phyloP scores from a whole-genome alignment of 306 rosid genomes.

The Cyamopsis tetragonoloba region DNA sequence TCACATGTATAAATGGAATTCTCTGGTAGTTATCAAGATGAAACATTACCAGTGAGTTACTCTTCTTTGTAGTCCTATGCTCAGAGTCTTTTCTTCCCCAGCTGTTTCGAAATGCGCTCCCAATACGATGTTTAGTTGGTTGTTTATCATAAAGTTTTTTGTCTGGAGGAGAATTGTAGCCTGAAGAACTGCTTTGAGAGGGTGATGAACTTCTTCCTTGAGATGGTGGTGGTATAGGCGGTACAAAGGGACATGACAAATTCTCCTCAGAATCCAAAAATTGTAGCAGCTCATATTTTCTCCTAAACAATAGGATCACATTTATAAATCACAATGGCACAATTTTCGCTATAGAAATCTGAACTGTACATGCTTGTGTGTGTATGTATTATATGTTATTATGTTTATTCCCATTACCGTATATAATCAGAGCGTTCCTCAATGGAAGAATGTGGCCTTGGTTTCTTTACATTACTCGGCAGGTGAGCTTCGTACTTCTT shows the following conservation, averaged over 20 bases:
- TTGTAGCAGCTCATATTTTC: slow-evolving; percentile 73
- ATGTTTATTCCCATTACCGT: slow-evolving; percentile 43
- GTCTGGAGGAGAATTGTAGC: slow-evolving; percentile 16
- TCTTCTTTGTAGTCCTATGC: slow-evolving; percentile 47
- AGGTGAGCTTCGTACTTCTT: slow-evolving; percentile 71
- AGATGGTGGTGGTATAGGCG: no score
- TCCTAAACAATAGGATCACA: slow-evolving; percentile 49
- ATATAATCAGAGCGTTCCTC: slow-evolving; percentile 83
- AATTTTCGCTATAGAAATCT: neutral
- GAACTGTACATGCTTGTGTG: neutral
- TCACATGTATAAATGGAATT: neutral
- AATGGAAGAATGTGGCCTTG: slow-evolving; percentile 60
- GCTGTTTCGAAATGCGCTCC: slow-evolving; percentile 67
- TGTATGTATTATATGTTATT: no score
- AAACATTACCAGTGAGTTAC: slow-evolving; percentile 54
- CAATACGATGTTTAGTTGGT: slow-evolving; percentile 55
- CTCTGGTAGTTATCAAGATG: neutral
- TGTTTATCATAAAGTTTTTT: slow-evolving; percentile 56
- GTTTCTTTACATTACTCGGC: slow-evolving; percentile 51
- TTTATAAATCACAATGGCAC: slow-evolving; percentile 1
- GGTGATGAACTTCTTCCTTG: slow-evolving; percentile 20
- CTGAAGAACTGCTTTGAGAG: slow-evolving; percentile 25
- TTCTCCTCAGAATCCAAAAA: slow-evolving; percentile 41
- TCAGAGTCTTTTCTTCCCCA: slow-evolving; percentile 79
- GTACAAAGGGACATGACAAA: slow-evolving; percentile 48